Evolutionary conservation across 192 early-diverging fungal species (phyloP), one percentile per base, ranked within the genome.

Genomic region (Nowakowskiella sp.): DNA sequence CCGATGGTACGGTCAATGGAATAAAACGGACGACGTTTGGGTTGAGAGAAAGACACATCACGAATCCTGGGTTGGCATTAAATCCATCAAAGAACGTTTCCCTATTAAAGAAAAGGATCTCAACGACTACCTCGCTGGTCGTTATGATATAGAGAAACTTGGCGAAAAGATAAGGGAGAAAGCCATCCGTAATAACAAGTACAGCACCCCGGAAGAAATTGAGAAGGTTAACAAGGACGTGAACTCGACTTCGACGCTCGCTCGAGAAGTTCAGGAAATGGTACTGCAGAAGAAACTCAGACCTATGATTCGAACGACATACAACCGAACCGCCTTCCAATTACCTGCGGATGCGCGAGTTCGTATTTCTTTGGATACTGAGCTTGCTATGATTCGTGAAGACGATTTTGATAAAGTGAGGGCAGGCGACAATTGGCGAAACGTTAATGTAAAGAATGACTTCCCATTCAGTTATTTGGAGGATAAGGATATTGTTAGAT

Each of bases 301-400:
- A 50, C 85, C 83, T 47, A 74, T 88, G 3, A 66, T 94, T 57
- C 79, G 95, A 43, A 88, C 92, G 0, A 89, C 92, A 55, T 97
- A 97, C 74, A 94, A 95, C 68, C 85, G 96, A 51, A 95, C 92
- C 8, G 94, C 96, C 6, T 99, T 99, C 74, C 96, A 99, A 67
- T 73, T 97, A 22, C 96, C 96, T 3, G 92, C 89, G 21, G 94
- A 99, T 71, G 81, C 89, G 6, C 77, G 87, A 19, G 85, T 97
- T 44, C 83, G 96, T 34, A 85, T 99, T 21, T 92, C 91, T 19
- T 73, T 99, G 2, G 96, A 99, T 66, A 92, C 93, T 0, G 90
- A 99, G 57, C 70, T 99, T 39, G 85, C 87, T 44, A 89, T 97
- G 79, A 86, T 95, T 55, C 90, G 96, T 26, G 96, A 99, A 61